A percentile compares a stretch with the other conserved stretches of the same genome.
These are phyloP conservation scores for Lotus japonicus DNA, from an alignment of 306 rosid species.

Conservation along the genomic window DNA sequence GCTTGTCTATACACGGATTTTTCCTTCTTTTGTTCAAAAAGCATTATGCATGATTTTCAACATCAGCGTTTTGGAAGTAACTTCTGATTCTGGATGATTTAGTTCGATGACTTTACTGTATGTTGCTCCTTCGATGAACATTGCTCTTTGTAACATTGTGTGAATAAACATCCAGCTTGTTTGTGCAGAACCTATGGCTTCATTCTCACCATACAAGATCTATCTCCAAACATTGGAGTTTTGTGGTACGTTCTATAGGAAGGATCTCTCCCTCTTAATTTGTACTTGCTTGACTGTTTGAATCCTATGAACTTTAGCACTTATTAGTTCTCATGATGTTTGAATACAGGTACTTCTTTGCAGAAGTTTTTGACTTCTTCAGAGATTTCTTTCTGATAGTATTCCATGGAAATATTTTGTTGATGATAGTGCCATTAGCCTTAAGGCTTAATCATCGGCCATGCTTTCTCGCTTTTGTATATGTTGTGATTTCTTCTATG, in stretches of 20 bases:
- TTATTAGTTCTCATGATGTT: slow-evolving; percentile 24
- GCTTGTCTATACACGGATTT: no score
- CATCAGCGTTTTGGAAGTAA: no score
- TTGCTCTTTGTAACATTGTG: no score
- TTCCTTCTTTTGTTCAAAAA: no score
- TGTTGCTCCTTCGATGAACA: no score
- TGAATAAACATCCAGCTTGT: slow-evolving; percentile 22
- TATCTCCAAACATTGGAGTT: slow-evolving; percentile 90
- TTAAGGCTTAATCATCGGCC: slow-evolving; percentile 84
- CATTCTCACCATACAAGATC: slow-evolving; percentile 82
- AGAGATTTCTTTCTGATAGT: slow-evolving; percentile 81
- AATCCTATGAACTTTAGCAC: slow-evolving; percentile 6
- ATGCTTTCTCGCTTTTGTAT: slow-evolving; percentile 80
- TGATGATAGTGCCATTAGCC: slow-evolving; percentile 84
- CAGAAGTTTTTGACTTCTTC: slow-evolving; percentile 92
- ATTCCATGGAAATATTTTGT: slow-evolving; percentile 75
- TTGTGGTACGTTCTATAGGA: slow-evolving; percentile 28
- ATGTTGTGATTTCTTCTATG: slow-evolving; percentile 59
- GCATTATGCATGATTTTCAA: no score
- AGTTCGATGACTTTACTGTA: no score
- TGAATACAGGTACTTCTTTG: slow-evolving; percentile 84
- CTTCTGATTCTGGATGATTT: no score
- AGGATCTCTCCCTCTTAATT: background rate
- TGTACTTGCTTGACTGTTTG: slow-evolving; percentile 19
- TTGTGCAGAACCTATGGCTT: slow-evolving; percentile 88